phyloP scores from a whole-genome alignment of 495 filamentous ascomycete species.

The Xylaria longipes region DNA sequence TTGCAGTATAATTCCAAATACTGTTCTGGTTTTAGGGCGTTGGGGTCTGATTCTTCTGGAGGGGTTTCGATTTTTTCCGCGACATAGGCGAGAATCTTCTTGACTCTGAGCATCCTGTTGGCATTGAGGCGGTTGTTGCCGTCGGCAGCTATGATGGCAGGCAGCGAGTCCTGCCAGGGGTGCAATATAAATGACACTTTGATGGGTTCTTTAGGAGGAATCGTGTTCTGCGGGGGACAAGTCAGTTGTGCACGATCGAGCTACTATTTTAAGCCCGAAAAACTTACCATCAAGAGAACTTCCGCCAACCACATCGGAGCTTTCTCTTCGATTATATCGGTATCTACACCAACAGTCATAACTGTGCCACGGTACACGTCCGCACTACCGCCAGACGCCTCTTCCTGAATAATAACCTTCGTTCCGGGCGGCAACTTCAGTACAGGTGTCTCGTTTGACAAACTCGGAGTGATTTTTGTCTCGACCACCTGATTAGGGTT shows the following conservation, averaged over 20 bases:
- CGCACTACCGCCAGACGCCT: conserved; percentile 86
- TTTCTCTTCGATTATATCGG: conserved; percentile 80
- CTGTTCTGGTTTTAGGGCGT: conserved; percentile 80
- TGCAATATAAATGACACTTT: conserved; percentile 92
- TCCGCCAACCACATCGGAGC: conserved; percentile 93
- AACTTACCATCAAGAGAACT: conserved; percentile 73
- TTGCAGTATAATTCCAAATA: conserved; percentile 95
- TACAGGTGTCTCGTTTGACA: conserved; percentile 83
- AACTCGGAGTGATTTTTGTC: conserved; percentile 75
- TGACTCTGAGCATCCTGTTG: conserved; percentile 93
- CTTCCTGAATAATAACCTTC: conserved; percentile 93
- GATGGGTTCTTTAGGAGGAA: conserved; percentile 86
- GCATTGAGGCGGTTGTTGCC: conserved; percentile 90
- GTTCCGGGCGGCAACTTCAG: conserved; percentile 79
- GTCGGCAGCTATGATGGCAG: conserved; percentile 69
- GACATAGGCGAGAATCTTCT: conserved; percentile 93
- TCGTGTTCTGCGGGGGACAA: conserved; percentile 64
- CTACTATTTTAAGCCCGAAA: neutral
- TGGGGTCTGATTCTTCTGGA: conserved; percentile 55
- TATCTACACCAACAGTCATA: conserved; percentile 74
- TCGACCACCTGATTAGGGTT: conserved; percentile 60
- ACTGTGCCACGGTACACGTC: conserved; percentile 92
- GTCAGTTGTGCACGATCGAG: conserved; percentile 32
- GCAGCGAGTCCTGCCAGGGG: conserved; percentile 79
- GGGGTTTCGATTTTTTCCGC: conserved; percentile 84